Evolutionary conservation across 345 rosid genomes (phyloP), one percentile per base, ranked within the genome.

Genomic region (Rhodamnia argentea): DNA sequence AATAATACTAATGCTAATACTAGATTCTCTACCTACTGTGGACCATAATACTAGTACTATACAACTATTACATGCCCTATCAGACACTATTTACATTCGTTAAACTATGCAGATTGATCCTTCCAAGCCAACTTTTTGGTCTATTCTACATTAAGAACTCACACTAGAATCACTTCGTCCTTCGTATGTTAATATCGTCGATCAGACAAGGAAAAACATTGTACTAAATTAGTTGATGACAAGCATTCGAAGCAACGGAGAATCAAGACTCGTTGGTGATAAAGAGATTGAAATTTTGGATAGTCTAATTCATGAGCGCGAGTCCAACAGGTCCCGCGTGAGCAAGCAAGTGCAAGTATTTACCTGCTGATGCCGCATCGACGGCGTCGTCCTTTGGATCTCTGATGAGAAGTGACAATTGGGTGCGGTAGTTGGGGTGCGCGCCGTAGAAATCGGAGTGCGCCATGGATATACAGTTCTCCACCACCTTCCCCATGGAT

Each of bases 391-490:
- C 60, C 26, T 84, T 70, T 7, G 89, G 47, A 57, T 82, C 82
- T 27, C 75, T 87, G 23, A 52, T 14, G 22, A 84, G 85, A 47
- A 89, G 32, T 18, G n/a, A 15, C 47, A 89, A 22, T 75, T 84
- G 82, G 12, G 89, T 87, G 32, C 11, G 55, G 55, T 87, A 84
- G 58, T 58, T 15, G 12, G 85, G 57, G 40, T 89, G 88, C 8
- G 54, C 11, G 22, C 84, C 82, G 18, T 89, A 89, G 47, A 89
- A 89, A 52, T 89, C 87, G 3, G 87, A 82, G 47, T 57, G 58
- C 13, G 88, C 88, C 84, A 84, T 86, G 15, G 81, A 23, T 6
- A 86, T 84, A 83, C 84, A 59, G 2, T 32, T 59, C 32, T 7
- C 7, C 29, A 13, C 32, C 70, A 59, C 8, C 70, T 59, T 59